These are phyloP conservation scores for Viridothelium virens DNA, from an alignment of 495 filamentous ascomycete genomes.

Conservation along the genomic window DNA sequence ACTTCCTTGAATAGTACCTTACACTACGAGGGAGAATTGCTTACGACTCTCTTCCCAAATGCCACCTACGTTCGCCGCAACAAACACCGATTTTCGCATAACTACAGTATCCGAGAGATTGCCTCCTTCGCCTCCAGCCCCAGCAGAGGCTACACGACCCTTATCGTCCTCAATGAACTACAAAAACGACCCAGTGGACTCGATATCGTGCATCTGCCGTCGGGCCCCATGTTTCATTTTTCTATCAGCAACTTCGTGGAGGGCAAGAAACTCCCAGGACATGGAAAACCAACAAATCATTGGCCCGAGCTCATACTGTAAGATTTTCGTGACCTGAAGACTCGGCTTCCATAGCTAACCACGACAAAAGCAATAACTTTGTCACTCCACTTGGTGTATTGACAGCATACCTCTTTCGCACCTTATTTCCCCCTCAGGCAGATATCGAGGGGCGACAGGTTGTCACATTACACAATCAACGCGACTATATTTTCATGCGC, in stretches of 20 bases:
- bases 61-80: conserved; percentile 77
- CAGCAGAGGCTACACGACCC: conserved; percentile 67
- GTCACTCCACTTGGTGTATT: conserved; percentile 83
- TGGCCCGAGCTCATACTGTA: conserved; percentile 79
- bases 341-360: no score
- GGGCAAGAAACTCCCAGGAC: conserved; percentile 73
- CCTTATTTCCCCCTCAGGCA: conserved; percentile 72
- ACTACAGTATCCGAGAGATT: conserved; percentile 86
- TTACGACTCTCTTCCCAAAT: conserved; percentile 79
- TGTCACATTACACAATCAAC: conserved; percentile 87
- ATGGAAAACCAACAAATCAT: conserved; percentile 82
- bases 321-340: no score
- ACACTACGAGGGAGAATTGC: conserved; percentile 68
- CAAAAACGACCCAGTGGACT: conserved; percentile 68
- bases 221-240: conserved; percentile 84
- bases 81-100: conserved; percentile 69
- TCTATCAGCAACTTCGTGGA: conserved; percentile 77
- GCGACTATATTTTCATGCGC: conserved; percentile 91
- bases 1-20: conserved; percentile 77
- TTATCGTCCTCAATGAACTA: conserved; percentile 79
- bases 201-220: conserved; percentile 72
- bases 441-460: conserved; percentile 80
- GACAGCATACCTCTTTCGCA: conserved; percentile 78
- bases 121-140: conserved; percentile 71
- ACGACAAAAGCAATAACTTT: conserved; percentile 61